phyloP scores from a whole-genome alignment of 805 yeast genomes.

The Barnettozyma wickerhamii region DNA sequence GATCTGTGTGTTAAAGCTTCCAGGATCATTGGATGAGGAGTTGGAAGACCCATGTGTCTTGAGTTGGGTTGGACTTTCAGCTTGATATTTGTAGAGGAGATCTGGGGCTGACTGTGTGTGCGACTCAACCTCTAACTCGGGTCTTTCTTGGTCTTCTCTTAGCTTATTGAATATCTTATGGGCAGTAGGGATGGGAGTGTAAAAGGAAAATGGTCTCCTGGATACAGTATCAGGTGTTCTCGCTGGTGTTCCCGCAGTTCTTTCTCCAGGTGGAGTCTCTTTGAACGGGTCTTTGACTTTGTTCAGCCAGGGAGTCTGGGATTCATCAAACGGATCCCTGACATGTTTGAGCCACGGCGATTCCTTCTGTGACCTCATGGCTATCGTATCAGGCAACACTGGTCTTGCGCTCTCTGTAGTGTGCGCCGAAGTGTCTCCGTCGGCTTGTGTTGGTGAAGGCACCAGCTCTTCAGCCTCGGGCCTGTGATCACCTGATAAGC shows the following conservation, averaged over 20 bases:
- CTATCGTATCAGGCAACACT: too few relatives aligned
- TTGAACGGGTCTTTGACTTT: constrained; percentile 31
- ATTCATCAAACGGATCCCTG: constrained; percentile 2
- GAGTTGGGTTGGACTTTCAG: constrained; percentile 3
- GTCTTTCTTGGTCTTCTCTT: constrained; percentile 17
- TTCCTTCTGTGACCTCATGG: neutral
- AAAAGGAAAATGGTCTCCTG: neutral
- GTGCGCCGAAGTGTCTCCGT: too few relatives aligned
- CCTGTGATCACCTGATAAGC: neutral
- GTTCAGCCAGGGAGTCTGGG: constrained; percentile 17
- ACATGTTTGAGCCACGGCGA: constrained; percentile 3
- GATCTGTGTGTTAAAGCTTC: neutral
- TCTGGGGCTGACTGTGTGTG: constrained; percentile 20
- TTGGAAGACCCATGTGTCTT: neutral
- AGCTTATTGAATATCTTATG: constrained; percentile 19
- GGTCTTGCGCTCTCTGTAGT: too few relatives aligned
- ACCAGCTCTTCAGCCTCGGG: neutral
- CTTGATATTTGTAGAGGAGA: constrained; percentile 9
- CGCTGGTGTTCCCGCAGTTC: constrained; percentile 7
- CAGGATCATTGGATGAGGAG: neutral
- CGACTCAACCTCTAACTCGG: constrained; percentile 19
- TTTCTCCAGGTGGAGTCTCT: constrained; percentile 19
- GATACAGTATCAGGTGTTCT: constrained; percentile 16
- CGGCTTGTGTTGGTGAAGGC: too few relatives aligned
- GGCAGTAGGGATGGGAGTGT: constrained; percentile 12